These are phyloP conservation scores for Brassica cretica DNA, from an alignment of 345 rosid species.

Conservation along the genomic window DNA sequence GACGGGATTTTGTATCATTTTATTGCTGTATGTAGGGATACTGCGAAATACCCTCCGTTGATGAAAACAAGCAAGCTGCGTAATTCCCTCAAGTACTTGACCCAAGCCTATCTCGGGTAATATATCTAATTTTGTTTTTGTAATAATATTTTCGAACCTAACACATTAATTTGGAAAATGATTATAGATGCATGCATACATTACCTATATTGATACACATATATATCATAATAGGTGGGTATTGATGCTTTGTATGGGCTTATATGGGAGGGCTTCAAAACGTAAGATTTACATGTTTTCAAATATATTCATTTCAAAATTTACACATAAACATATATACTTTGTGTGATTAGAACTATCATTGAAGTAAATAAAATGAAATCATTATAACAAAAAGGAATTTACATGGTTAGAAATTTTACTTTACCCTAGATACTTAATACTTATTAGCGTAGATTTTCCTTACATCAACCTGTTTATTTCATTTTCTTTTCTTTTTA, in stretches of 20 bases:
- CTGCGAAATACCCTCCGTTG: constrained; percentile 85
- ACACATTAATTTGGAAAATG: neutral
- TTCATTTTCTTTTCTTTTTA: neutral
- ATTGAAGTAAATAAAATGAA: neutral
- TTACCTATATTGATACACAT: neutral
- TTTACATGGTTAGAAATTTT: neutral
- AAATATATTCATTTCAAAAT: neutral
- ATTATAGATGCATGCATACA: neutral
- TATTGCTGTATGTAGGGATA: constrained; percentile 51
- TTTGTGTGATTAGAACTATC: neutral
- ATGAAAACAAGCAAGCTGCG: constrained; percentile 97
- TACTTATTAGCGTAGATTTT: constrained; percentile 3
- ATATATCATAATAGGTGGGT: neutral
- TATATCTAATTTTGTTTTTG: neutral
- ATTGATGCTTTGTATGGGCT: constrained; percentile 24
- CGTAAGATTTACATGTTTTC: constrained; percentile 15
- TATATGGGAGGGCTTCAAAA: neutral
- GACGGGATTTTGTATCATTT: neutral
- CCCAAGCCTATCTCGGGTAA: constrained; percentile 90
- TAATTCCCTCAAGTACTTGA: constrained; percentile 83
- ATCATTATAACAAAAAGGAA: neutral
- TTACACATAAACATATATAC: neutral
- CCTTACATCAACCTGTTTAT: neutral
- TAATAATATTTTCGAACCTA: neutral
- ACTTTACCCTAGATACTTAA: neutral